A percentile compares a stretch with the other conserved stretches of the same genome.
Evolutionary conservation across 2,329 filamentous ascomycete genomes (phyloP).

Genomic region (Paecilomyces variotii): DNA sequence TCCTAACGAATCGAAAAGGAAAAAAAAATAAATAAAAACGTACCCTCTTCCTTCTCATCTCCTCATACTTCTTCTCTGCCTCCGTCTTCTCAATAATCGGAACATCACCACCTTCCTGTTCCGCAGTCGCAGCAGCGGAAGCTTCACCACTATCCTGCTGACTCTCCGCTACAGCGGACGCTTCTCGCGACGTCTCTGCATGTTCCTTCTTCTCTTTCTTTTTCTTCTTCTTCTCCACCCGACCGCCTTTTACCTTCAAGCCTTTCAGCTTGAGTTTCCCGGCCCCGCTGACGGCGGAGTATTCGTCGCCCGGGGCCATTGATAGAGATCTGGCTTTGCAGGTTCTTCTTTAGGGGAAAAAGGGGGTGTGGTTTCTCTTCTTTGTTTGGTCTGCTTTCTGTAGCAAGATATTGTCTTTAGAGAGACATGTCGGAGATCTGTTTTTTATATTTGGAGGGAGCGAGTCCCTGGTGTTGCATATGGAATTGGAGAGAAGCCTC

Average conservation of each 20-base stretch:
- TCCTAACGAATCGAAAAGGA: constrained; percentile 3
- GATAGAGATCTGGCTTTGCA: constrained; percentile 1
- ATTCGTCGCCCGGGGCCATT: constrained; percentile 51
- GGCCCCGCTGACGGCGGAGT: constrained; percentile 55
- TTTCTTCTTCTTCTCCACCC: constrained; percentile 41
- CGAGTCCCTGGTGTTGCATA: not conserved
- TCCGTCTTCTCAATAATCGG: constrained; percentile 61
- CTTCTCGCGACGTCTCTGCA: not conserved
- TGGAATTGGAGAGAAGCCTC: not conserved
- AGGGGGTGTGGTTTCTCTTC: not conserved
- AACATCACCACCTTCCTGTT: constrained; percentile 11
- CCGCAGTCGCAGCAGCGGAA: not conserved
- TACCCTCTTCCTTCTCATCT: constrained; percentile 72
- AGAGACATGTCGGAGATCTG: not conserved
- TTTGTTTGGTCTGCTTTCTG: not conserved
- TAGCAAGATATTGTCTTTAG: not conserved
- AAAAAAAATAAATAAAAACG: constrained; percentile 23
- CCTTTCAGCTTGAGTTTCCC: constrained; percentile 84
- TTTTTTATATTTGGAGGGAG: not conserved
- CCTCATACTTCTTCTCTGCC: constrained; percentile 71
- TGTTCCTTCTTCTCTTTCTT: constrained; percentile 33
- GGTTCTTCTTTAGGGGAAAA: constrained; percentile 7
- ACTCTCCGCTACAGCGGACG: not conserved
- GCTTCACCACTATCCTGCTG: not conserved
- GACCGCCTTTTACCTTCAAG: constrained; percentile 49